Conservation (phyloP, 2,329 filamentous ascomycete species). For the Biscogniauxia marginata region DNA sequence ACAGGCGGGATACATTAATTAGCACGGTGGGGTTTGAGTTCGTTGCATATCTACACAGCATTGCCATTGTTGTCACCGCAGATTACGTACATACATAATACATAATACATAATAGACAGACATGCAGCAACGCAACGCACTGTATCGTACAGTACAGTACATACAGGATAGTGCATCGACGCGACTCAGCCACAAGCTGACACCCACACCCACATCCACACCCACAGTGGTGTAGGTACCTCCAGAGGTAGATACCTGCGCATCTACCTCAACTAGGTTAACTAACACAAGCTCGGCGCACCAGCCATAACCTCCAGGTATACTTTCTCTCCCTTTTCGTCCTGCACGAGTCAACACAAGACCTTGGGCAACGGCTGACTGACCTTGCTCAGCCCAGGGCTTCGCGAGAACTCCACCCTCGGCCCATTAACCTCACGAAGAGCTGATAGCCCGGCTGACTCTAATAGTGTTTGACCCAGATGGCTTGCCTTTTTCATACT, state of each 20-base stretch:
- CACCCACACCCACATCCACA: background rate
- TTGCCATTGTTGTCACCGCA: background rate
- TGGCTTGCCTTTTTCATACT: background rate
- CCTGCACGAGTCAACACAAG: background rate
- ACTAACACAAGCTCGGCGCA: background rate
- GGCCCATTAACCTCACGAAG: background rate
- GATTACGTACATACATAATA: slow-evolving; percentile 1
- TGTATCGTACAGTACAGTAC: slow-evolving; percentile 2
- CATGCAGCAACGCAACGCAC: slow-evolving; percentile 1
- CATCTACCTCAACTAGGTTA: background rate
- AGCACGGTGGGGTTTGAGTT: background rate
- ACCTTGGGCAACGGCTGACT: background rate
- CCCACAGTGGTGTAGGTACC: background rate
- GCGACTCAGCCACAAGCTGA: background rate
- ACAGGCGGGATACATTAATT: background rate
- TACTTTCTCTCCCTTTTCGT: background rate
- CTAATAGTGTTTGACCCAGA: background rate
- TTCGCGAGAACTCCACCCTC: background rate
- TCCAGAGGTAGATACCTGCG: background rate
- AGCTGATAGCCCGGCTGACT: slow-evolving; percentile 1
- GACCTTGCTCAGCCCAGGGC: slow-evolving; percentile 8
- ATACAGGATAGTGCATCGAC: background rate
- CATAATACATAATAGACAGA: background rate
- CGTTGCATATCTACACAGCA: slow-evolving; percentile 1
- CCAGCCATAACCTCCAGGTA: too few relatives aligned